Percentiles rank a stretch among this genome's conserved stretches.
Evolutionary conservation across 108 stramenopile species (phyloP).

Genomic region (Pseudonitzschia pungens): DNA sequence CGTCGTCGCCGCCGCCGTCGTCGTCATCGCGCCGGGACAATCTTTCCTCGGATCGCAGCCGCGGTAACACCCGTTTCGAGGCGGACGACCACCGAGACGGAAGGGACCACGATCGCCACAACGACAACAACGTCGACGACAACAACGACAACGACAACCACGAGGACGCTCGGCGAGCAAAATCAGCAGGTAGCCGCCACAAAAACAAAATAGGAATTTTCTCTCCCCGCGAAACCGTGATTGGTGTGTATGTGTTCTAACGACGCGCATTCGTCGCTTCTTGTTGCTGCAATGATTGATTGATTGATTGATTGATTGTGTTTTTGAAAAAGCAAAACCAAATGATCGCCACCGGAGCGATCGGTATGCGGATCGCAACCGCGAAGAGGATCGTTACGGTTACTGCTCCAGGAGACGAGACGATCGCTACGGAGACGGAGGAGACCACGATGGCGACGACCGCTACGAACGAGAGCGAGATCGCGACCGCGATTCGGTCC

Average conservation of each 20-base stretch:
- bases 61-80: background rate
- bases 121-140: background rate
- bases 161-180: background rate
- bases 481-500: background rate
- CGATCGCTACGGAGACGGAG: background rate
- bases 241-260: background rate
- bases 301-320: background rate
- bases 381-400: constrained; percentile 11
- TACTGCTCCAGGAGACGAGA: background rate
- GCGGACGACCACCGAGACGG: background rate
- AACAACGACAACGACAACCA: background rate
- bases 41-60: background rate
- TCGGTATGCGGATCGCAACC: background rate
- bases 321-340: background rate
- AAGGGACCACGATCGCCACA: background rate
- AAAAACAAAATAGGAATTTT: background rate
- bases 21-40: background rate
- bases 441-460: background rate
- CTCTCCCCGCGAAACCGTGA: background rate
- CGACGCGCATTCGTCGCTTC: background rate
- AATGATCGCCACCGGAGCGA: constrained; percentile 1
- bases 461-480: too few species aligned
- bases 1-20: background rate
- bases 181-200: background rate
- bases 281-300: background rate